Conservation (phyloP, 148 eudicot genomes). For the Salicornia ramosissima region DNA sequence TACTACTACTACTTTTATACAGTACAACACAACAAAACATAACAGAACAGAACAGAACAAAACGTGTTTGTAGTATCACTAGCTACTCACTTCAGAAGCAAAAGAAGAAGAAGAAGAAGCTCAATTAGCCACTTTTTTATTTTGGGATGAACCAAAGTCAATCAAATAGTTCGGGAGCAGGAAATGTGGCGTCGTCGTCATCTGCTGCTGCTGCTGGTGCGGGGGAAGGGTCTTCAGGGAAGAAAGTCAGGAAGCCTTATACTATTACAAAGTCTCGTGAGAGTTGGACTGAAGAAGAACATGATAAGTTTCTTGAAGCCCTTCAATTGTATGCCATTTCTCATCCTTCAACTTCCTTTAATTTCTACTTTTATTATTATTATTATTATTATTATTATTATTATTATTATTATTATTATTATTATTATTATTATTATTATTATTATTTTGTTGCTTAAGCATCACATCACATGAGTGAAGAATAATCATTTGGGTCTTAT, state of each 20-base stretch:
- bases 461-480: too few species aligned
- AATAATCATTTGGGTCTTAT: not conserved
- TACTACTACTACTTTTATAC: too few species aligned
- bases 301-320: constrained; percentile 33
- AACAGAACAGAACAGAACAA: too few species aligned
- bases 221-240: constrained; percentile 20
- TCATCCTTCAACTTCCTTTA: not conserved
- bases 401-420: too few species aligned
- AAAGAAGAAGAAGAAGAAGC: too few species aligned
- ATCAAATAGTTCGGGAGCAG: not conserved
- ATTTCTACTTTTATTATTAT: not conserved
- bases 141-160: not conserved
- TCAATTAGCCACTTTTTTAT: not conserved
- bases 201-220: not conserved
- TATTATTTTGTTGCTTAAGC: too few species aligned
- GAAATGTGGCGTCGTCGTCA: too few species aligned
- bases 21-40: too few species aligned
- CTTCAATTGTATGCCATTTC: constrained; percentile 23
- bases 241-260: constrained; percentile 34
- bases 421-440: too few species aligned
- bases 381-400: not conserved
- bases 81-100: too few species aligned
- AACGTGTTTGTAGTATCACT: too few species aligned
- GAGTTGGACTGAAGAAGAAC: constrained; percentile 34
- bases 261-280: constrained; percentile 32